A percentile compares a stretch with the other conserved stretches of the same genome.
Evolutionary conservation across 805 yeast species (phyloP).

Genomic region (Candida jianshihensis): DNA sequence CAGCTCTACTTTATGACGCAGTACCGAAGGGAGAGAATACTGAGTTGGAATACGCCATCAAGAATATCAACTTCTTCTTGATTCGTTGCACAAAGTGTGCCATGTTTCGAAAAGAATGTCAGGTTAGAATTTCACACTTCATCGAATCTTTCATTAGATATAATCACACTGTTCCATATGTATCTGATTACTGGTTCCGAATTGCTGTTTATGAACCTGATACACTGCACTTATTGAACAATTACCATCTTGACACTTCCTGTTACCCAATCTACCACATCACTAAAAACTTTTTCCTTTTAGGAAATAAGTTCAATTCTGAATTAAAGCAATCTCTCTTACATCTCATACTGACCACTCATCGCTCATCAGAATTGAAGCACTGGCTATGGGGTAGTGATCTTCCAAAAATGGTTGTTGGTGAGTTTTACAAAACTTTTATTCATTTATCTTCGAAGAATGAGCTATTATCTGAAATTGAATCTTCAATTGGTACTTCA

Average conservation of each 20-base stretch:
- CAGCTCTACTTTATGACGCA: too few relatives aligned
- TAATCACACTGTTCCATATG: conserved; percentile 10
- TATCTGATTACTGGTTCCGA: conserved; percentile 16
- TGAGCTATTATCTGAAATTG: background rate
- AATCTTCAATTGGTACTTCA: too few relatives aligned
- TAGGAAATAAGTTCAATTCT: conserved; percentile 8
- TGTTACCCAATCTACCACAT: conserved; percentile 22
- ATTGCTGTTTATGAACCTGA: conserved; percentile 11
- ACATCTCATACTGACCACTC: conserved; percentile 11
- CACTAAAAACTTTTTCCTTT: conserved; percentile 15
- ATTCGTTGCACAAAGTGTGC: conserved; percentile 7
- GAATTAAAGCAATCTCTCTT: conserved; percentile 8
- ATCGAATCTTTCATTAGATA: conserved; percentile 10
- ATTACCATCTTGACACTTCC: background rate
- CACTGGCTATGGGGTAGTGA: conserved; percentile 17
- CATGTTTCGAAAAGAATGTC: conserved; percentile 1
- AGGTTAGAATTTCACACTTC: conserved; percentile 6
- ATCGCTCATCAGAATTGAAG: conserved; percentile 6
- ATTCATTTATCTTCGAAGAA: conserved; percentile 3
- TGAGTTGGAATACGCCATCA: conserved; percentile 7
- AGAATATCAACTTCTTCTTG: conserved; percentile 11
- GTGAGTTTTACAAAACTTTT: conserved; percentile 12
- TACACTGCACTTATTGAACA: conserved; percentile 3
- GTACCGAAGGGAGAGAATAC: too few relatives aligned
- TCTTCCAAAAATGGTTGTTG: conserved; percentile 10